Evolutionary conservation across 768 basidiomycete genomes (phyloP).

Genomic region (Tubosaeta sp.): DNA sequence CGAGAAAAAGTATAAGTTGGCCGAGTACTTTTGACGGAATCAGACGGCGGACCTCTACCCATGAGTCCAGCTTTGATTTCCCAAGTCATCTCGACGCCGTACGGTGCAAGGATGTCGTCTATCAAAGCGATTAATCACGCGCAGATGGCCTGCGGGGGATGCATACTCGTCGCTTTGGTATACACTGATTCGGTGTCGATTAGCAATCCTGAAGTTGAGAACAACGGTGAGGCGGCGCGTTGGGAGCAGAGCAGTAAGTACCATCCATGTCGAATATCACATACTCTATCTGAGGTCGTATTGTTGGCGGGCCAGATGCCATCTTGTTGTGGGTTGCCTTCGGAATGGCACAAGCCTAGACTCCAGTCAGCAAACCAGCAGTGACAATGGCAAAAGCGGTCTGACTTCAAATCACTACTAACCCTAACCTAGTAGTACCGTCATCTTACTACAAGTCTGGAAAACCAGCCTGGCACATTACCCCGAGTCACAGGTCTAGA

Average conservation of each 20-base stretch:
- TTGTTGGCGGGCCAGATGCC: neutral
- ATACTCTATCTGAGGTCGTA: slow-evolving; percentile 43
- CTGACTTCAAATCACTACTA: no score
- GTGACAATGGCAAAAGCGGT: no score
- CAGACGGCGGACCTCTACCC: slow-evolving; percentile 62
- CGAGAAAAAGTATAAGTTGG: neutral
- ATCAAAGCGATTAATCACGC: slow-evolving; percentile 3
- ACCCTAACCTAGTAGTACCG: no score
- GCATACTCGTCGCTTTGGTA: slow-evolving; percentile 72
- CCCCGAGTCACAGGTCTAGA: no score
- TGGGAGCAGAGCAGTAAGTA: slow-evolving; percentile 16
- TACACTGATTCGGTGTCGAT: slow-evolving; percentile 77
- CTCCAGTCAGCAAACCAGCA: no score
- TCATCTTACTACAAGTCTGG: no score
- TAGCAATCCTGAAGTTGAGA: slow-evolving; percentile 54
- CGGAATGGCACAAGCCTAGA: no score
- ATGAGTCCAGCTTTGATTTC: slow-evolving; percentile 85
- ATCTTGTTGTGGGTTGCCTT: neutral
- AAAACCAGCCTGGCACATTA: no score
- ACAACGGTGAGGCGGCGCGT: neutral
- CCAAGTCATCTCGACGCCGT: slow-evolving; percentile 81
- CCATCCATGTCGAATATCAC: slow-evolving; percentile 77
- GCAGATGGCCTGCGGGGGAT: neutral
- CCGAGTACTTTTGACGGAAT: neutral
- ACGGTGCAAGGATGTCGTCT: slow-evolving; percentile 70